phyloP scores from a whole-genome alignment of 2,329 filamentous ascomycete genomes.

The Botrytis galanthina region DNA sequence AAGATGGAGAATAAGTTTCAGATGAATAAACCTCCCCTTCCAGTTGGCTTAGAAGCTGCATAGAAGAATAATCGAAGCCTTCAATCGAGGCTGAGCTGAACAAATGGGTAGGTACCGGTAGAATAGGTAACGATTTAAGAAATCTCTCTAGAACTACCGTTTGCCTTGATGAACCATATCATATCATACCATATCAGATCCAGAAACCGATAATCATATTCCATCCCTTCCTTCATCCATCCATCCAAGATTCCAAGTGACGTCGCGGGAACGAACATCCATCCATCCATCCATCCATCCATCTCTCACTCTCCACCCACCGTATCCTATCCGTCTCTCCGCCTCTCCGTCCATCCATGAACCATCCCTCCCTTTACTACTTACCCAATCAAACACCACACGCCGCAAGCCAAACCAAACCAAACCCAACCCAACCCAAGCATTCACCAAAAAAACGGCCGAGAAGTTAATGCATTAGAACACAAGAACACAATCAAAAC shows the following conservation, averaged over 20 bases:
- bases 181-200: not conserved
- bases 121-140: slow-evolving; percentile 6
- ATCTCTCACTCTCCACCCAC: too few species aligned
- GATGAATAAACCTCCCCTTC: not conserved
- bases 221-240: not conserved
- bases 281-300: too few species aligned
- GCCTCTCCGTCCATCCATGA: not conserved
- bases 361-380: not conserved
- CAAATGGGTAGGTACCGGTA: not conserved
- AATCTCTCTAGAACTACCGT: not conserved
- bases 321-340: not conserved
- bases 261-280: not conserved
- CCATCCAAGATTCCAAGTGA: not conserved
- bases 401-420: not conserved
- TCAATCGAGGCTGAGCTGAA: slow-evolving; percentile 14
- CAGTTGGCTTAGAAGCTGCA: not conserved
- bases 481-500: too few species aligned
- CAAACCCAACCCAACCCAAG: not conserved
- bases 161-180: too few species aligned
- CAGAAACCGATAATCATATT: not conserved
- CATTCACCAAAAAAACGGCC: not conserved
- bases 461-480: too few species aligned
- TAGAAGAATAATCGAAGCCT: not conserved
- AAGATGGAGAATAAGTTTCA: not conserved
- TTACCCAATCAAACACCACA: not conserved